phyloP scores from a whole-genome alignment of 805 yeast genomes.

The Peterozyma xylosa region DNA sequence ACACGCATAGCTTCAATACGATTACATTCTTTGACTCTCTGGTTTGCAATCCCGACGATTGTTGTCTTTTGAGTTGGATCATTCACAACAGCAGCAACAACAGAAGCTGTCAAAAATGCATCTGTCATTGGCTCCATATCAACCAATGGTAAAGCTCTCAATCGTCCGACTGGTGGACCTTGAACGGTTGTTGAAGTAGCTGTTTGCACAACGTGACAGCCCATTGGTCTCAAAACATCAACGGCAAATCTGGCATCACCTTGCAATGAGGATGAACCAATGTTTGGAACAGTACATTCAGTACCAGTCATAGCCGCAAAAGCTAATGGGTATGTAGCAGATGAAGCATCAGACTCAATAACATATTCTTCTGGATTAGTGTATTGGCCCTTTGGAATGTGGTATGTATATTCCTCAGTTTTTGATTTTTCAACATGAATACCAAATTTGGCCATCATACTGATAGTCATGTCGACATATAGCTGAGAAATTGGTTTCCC shows the following conservation, averaged over 20 bases:
- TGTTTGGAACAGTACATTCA: constrained; percentile 87
- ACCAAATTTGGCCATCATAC: constrained; percentile 92
- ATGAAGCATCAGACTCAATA: constrained; percentile 94
- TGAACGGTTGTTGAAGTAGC: constrained; percentile 84
- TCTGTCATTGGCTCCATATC: constrained; percentile 99
- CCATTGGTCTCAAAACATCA: constrained; percentile 92
- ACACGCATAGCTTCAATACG: constrained; percentile 92
- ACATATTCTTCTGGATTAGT: constrained; percentile 77
- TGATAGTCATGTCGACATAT: constrained; percentile 95
- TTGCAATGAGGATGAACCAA: constrained; percentile 85
- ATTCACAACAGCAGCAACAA: constrained; percentile 89
- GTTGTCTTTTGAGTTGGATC: constrained; percentile 52
- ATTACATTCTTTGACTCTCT: constrained; percentile 95
- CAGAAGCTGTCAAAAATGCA: constrained; percentile 94
- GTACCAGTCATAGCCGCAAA: constrained; percentile 96
- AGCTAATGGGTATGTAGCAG: constrained; percentile 96
- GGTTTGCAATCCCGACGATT: constrained; percentile 95
- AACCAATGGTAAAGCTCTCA: constrained; percentile 64
- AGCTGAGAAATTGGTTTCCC: constrained; percentile 96
- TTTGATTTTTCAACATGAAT: constrained; percentile 61
- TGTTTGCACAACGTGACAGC: constrained; percentile 81
- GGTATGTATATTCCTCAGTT: constrained; percentile 77
- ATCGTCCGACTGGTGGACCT: constrained; percentile 69
- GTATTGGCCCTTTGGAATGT: constrained; percentile 80
- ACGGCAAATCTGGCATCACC: constrained; percentile 97